Base-by-base conservation (phyloP, 2,329 filamentous ascomycete species). In the Fusarium gaditjirri region DNA sequence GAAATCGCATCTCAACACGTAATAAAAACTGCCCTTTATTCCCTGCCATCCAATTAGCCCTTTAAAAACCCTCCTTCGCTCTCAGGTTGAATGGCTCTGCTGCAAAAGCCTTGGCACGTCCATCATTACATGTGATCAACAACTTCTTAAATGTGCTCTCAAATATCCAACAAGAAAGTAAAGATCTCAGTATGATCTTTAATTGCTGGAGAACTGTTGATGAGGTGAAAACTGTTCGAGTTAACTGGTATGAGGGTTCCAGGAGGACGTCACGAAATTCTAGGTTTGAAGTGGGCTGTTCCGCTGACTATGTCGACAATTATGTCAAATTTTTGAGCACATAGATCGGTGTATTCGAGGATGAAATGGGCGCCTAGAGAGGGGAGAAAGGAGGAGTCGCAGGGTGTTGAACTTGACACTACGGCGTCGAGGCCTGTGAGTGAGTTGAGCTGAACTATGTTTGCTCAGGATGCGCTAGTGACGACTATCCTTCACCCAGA, bases 391-490 rank as follows among this genome's bases (percentile, higher is more conserved):
- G 53, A 29, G 13, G 27, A 44, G 25, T 67, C 64, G 7, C 53
- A 72, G 23, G 64, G 36, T 10, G 67, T 72, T 1, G 77, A 77
- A 27, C 76, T 77, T 6, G 78, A 77, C 3, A 76, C 80, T 8
- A 82, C 76, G 8, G 75, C 76, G 7, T 76, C 65, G 4, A 77
- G 75, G 10, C 80, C 80, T 0, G 78, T 78, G 19, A 77, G 67
- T 17, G 25, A 83, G 71, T 68, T 82, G 25, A 83, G 71, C 67
- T 82, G 78, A 9, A 83, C 77, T 2, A 78, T 66, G 65, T 79
- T 81, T 31, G 77, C 76, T 3, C 81, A 83, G 79, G 3, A 78
- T 80, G 79, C 80, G 8, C 78, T 81, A 17, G 80, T 81, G 29
- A 83, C 67, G 13, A 83, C 73, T 36, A 82, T 14, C 21, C 19